phyloP scores from a whole-genome alignment of 2,329 filamentous ascomycete species.

The Aschersonia sp. region DNA sequence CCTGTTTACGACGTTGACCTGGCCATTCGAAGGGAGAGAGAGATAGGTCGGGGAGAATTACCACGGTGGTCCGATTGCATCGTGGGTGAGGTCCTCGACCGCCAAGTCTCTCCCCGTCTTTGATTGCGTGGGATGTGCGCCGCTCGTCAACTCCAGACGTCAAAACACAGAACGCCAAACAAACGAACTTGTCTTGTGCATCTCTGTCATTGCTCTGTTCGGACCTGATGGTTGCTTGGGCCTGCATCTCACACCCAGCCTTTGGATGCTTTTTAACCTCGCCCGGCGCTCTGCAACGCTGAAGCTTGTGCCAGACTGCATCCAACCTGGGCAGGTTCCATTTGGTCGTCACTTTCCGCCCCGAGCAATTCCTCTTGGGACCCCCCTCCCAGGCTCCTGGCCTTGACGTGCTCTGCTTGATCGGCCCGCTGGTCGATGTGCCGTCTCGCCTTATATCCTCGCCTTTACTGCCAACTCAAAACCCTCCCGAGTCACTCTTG shows the following conservation, averaged over 20 bases:
- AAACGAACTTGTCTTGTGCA: neutral
- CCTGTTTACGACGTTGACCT: constrained; percentile 1
- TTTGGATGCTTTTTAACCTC: no score
- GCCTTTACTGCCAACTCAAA: neutral
- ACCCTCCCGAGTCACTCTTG: neutral
- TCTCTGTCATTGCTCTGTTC: neutral
- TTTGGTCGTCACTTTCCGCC: neutral
- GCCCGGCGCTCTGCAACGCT: neutral
- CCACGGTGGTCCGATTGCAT: neutral
- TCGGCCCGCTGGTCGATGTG: neutral
- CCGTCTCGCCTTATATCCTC: neutral
- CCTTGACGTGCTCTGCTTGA: constrained; percentile 2
- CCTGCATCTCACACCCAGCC: neutral
- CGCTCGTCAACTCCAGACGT: neutral
- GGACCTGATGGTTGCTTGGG: neutral
- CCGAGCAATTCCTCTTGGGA: neutral
- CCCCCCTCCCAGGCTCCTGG: neutral
- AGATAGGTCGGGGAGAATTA: neutral
- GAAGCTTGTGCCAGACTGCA: constrained; percentile 1
- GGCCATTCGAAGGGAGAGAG: neutral
- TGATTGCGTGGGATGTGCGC: neutral
- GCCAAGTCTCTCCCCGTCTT: neutral
- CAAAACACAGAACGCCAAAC: neutral
- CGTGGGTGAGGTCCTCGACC: neutral
- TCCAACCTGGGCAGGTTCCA: neutral